A percentile compares a stretch with the other conserved stretches of the same genome.
phyloP scores from a whole-genome alignment of 163 green algal species.

The Scenedesmus sp. region DNA sequence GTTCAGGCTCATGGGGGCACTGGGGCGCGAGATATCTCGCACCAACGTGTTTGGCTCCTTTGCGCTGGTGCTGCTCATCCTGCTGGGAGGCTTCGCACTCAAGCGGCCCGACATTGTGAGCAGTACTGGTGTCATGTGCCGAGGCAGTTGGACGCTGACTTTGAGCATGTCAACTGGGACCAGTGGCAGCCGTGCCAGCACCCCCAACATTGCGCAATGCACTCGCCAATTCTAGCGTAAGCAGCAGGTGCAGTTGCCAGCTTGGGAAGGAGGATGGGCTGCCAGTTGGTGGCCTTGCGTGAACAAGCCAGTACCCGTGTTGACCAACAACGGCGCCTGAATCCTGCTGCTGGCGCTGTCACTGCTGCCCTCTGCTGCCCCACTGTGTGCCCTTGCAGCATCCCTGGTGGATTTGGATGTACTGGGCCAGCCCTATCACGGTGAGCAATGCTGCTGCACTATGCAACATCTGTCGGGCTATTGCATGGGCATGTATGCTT shows the following conservation, averaged over 20 bases:
- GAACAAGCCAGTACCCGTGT: no score
- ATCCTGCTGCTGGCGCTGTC: neutral
- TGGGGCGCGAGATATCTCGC: conserved; percentile 59
- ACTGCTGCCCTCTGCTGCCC: neutral
- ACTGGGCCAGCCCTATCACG: conserved; percentile 57
- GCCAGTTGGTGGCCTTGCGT: no score
- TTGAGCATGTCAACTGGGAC: no score
- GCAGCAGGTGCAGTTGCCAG: no score
- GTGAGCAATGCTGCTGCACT: neutral
- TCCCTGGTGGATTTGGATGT: conserved; percentile 68
- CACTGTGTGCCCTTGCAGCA: neutral
- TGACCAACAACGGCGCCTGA: neutral
- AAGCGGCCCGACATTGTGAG: conserved; percentile 43
- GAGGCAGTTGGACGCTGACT: no score
- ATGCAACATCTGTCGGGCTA: neutral
- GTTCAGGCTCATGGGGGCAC: conserved; percentile 65
- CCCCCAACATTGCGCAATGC: no score
- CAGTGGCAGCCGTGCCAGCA: no score
- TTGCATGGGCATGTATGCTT: neutral
- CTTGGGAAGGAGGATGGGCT: no score
- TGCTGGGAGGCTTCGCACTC: conserved; percentile 66
- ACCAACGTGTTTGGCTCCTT: conserved; percentile 65
- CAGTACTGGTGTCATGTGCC: no score
- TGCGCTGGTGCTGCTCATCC: conserved; percentile 56
- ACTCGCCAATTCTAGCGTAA: no score